Conservation (phyloP, 2,329 filamentous ascomycete genomes). For the Sclerotinia borealis region DNA sequence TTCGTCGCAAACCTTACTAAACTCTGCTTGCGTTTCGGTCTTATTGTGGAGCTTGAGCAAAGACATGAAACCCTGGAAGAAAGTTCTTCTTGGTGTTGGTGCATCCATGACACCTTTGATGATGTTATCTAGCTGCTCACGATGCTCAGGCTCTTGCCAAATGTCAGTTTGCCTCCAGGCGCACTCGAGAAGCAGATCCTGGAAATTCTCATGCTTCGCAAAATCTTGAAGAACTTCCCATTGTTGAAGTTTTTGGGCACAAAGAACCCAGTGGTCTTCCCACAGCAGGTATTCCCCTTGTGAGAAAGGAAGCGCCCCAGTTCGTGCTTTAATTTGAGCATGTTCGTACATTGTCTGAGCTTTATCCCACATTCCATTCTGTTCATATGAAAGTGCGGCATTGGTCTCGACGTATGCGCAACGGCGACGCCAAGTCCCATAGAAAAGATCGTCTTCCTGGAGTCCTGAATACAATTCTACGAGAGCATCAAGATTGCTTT, state of each 20-base stretch:
- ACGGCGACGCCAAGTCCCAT: conserved; percentile 90
- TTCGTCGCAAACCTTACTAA: conserved; percentile 88
- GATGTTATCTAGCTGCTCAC: conserved; percentile 83
- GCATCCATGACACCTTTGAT: conserved; percentile 98
- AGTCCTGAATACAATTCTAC: conserved; percentile 85
- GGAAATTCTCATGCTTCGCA: conserved; percentile 97
- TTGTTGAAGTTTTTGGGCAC: conserved; percentile 95
- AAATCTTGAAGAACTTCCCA: conserved; percentile 98
- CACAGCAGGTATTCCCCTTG: conserved; percentile 97
- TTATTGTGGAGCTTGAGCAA: conserved; percentile 91
- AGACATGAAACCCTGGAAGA: conserved; percentile 98
- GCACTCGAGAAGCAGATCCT: conserved; percentile 89
- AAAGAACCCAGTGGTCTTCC: conserved; percentile 99
- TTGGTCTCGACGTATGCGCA: conserved; percentile 98
- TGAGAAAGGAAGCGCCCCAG: conserved; percentile 91
- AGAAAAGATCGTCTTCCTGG: conserved; percentile 95
- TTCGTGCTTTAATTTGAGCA: conserved; percentile 94
- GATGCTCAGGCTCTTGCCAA: conserved; percentile 81
- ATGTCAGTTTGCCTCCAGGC: conserved; percentile 94
- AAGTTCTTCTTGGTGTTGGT: conserved; percentile 84
- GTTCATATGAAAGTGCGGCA: conserved; percentile 92
- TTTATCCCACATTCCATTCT: conserved; percentile 99
- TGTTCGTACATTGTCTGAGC: conserved; percentile 95
- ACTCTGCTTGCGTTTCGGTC: conserved; percentile 72
- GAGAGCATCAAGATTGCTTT: conserved; percentile 94